Evolutionary conservation across 208 protist species (phyloP).

Genomic region (Polymyxa betae): DNA sequence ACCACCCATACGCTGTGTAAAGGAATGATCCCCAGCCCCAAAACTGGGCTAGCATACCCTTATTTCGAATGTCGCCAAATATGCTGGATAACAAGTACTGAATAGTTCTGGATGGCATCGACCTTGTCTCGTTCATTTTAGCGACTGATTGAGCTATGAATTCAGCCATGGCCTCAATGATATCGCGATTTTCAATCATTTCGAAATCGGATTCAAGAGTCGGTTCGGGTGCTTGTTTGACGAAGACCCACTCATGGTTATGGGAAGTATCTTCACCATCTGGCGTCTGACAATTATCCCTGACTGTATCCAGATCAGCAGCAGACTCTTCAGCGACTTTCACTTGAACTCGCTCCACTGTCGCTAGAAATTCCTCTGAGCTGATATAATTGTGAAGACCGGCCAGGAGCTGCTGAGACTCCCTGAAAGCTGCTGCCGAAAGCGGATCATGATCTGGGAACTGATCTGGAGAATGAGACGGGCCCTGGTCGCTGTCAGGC

Average conservation of each 20-base stretch:
- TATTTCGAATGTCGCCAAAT: neutral
- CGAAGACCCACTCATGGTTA: neutral
- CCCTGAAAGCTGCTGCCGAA: too few species aligned
- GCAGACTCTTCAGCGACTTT: neutral
- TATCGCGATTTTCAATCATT: constrained; percentile 18
- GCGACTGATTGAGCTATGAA: constrained; percentile 20
- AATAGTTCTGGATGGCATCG: neutral
- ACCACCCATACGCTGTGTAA: constrained; percentile 8
- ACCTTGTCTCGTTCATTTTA: neutral
- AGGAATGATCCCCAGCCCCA: constrained; percentile 42
- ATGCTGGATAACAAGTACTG: neutral
- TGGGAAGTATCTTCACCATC: neutral
- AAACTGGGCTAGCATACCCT: neutral
- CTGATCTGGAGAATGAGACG: too few species aligned
- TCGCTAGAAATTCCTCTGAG: neutral
- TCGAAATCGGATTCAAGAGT: neutral
- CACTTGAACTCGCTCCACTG: neutral
- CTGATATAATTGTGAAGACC: neutral
- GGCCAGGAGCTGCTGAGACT: neutral
- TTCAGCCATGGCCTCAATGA: constrained; percentile 49
- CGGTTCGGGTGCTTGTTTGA: neutral
- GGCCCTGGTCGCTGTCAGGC: too few species aligned
- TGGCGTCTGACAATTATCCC: neutral
- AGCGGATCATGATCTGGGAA: too few species aligned
- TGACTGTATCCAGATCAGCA: neutral